phyloP scores from a whole-genome alignment of 805 yeast genomes.

The Starmerella etchellsii region DNA sequence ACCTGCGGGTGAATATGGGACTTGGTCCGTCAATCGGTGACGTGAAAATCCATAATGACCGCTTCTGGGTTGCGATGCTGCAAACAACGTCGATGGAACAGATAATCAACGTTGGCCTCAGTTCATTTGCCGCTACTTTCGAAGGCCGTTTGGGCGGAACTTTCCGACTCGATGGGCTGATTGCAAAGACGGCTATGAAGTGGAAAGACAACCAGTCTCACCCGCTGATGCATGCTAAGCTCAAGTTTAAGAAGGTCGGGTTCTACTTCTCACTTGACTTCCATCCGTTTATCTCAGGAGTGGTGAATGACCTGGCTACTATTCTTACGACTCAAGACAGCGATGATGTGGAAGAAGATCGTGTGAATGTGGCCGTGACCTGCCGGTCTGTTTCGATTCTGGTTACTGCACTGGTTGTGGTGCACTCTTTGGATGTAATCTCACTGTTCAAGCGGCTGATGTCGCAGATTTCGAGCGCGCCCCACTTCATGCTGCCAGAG shows the following conservation, averaged over 20 bases:
- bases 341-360: conserved; percentile 37
- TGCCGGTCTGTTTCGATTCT: conserved; percentile 45
- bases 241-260: conserved; percentile 44
- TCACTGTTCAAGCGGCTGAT: conserved; percentile 27
- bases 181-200: conserved; percentile 50
- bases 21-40: conserved; percentile 77
- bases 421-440: conserved; percentile 66
- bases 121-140: conserved; percentile 39
- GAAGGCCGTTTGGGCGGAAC: conserved; percentile 74
- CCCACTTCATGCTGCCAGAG: conserved; percentile 10
- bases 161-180: conserved; percentile 37
- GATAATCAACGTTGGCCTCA: conserved; percentile 48
- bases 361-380: conserved; percentile 29
- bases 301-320: conserved; percentile 36
- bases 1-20: conserved; percentile 47
- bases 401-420: conserved; percentile 73
- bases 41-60: conserved; percentile 40
- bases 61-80: conserved; percentile 55
- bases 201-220: conserved; percentile 49
- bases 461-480: conserved; percentile 15
- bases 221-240: conserved; percentile 55
- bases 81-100: conserved; percentile 63
- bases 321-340: conserved; percentile 52
- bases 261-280: conserved; percentile 65
- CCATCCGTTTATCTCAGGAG: conserved; percentile 65